Base-by-base conservation (phyloP, 306 rosid species). In the Sphenostylis stenocarpa region DNA sequence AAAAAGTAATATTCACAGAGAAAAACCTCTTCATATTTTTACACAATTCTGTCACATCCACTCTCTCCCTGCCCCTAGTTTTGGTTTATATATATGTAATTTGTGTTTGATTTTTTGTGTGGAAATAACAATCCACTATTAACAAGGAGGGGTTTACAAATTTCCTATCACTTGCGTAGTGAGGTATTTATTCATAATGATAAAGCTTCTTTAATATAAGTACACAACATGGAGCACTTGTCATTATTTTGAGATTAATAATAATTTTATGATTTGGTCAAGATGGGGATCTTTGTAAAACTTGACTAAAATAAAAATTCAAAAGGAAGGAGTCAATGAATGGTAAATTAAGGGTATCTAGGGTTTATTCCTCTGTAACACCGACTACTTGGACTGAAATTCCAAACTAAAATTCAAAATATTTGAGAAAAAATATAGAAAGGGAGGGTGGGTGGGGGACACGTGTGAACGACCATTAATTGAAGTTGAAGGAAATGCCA, bases 211-310 rank as follows among this genome's bases (percentile, higher is more conserved):
- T 51, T 52, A 23, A 77, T 57, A 24, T 33, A 67, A 57, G 53
- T 67, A 70, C 21, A 80, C 68, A 72, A 76, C 60, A 78, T 57
- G 75, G 64, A 77, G 36, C 64, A 77, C 55, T 67, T 72, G 57
- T 36, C 55, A 48, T 76, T 71, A 83, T 16, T 67, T 64, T 83
- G 11, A 56, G 24, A 36, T 67, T 52, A 21, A 73, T 57, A 52
- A 39, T 20, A 51, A 53, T 58, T 72, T 53, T 11, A 39, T 55
- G 33, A 51, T 62, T 29, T 23, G 51, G 62, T 69, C 78, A 31
- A 36, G 57, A 80, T 28, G 39, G 17, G 57, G 38, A 80, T 84
- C 36, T 60, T 24, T 51, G 23, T 48, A 51, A 55, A 66, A 21
- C 21, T 39, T 67, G 5, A 83, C 41, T 21, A 68, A 58, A 75